Conservation (phyloP, 495 filamentous ascomycete genomes). For the Tuber magnatum region DNA sequence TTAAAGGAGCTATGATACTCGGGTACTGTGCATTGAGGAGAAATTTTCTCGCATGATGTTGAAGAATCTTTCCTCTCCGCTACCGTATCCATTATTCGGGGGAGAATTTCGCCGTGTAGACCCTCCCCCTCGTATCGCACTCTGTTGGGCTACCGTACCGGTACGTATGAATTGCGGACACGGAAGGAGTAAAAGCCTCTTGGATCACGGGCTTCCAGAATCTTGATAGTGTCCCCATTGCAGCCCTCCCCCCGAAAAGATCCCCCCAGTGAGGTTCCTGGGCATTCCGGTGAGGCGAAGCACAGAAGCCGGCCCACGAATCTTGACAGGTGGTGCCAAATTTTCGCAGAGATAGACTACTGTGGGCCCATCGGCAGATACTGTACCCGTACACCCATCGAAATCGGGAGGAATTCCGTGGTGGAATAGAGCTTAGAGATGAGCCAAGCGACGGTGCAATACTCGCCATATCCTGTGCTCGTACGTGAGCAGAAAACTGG, state of each 20-base stretch:
- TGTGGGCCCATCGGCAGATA: background rate
- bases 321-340: background rate
- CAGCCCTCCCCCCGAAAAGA: background rate
- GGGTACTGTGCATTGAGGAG: background rate
- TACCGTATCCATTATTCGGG: background rate
- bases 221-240: background rate
- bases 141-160: background rate
- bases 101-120: background rate
- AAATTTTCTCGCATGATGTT: background rate
- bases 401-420: background rate
- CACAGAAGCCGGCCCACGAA: background rate
- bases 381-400: background rate
- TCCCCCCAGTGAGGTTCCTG: background rate
- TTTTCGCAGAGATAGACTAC: background rate
- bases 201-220: background rate
- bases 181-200: background rate
- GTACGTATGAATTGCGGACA: background rate
- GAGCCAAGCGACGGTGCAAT: background rate
- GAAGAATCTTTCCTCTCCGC: background rate
- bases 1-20: background rate
- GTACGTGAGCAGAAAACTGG: background rate
- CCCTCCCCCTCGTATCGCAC: background rate
- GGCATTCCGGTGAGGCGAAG: background rate
- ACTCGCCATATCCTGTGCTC: no score
- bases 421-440: background rate